Evolutionary conservation across 2,329 filamentous ascomycete genomes (phyloP), one percentile per base, ranked within the genome.

Genomic region (Colletotrichum costaricense): DNA sequence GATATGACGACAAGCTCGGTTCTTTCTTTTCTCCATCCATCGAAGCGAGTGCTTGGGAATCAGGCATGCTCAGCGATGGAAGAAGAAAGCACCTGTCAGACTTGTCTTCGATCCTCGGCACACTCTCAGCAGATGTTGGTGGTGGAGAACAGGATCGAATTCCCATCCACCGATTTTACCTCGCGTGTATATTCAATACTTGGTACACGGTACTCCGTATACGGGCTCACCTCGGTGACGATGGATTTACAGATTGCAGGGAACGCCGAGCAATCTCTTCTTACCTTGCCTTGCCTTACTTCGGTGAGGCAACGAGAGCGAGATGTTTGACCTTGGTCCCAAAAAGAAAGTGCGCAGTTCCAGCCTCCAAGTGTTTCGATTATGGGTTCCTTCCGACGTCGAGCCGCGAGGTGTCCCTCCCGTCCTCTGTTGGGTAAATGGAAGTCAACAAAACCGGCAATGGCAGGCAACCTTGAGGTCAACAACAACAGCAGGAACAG

Each of bases 221-320:
- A 26, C 62, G 46, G 62, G 49, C 62, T 64, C 62, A 67, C 49
- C 69, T 72, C 69, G 65, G 69, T 63, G 69, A 72, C 46, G 38
- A 46, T 7, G 60, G 7, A n/a, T 14, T 30, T 16, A 19, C 28
- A 52, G 33, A 5, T 14, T 24, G 14, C 28, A 49, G n/a, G 14
- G 42, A 24, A 63, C 26, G 46, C 33, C 38, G 59, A 26, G 22
- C 33, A 46, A 49, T 28, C 42, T 63, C 69, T 58, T 59, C 42
- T 22, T 11, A 49, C 66, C 59, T 42, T 19, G 14, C 38, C 38
- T 42, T 42, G 16, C 38, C 38, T 69, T 56, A 64, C 64, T 64
- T 69, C 46, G 66, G 69, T 30, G 66, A 72, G 66, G 66, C 16
- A 54, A 54, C 24, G 12, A n/a, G 7, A 42, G 42, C 42, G 42